Conservation (phyloP, 495 filamentous ascomycete genomes). For the Xylaria acuta region DNA sequence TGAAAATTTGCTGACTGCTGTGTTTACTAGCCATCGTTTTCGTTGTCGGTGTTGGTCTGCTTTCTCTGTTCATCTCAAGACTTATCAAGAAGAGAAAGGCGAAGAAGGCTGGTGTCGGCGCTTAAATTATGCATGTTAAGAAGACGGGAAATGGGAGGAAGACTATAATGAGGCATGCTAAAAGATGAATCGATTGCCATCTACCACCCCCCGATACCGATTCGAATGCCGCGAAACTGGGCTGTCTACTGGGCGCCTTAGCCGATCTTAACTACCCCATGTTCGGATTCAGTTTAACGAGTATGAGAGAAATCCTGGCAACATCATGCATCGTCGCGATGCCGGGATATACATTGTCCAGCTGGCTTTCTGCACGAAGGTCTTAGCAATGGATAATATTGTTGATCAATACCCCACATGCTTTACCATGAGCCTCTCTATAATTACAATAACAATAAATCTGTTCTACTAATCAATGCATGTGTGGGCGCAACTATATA, state of each 20-base stretch:
- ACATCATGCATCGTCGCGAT: slow-evolving; percentile 13
- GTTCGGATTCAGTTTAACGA: slow-evolving; percentile 26
- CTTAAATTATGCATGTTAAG: slow-evolving; percentile 28
- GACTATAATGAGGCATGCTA: slow-evolving; percentile 25
- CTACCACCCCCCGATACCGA: slow-evolving; percentile 15
- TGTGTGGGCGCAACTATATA: not conserved
- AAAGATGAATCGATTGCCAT: slow-evolving; percentile 18
- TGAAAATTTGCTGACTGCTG: slow-evolving; percentile 15
- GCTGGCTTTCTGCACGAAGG: slow-evolving; percentile 19
- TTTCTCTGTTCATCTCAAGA: slow-evolving; percentile 54
- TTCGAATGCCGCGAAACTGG: slow-evolving; percentile 17
- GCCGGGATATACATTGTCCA: slow-evolving; percentile 23
- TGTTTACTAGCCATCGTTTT: slow-evolving; percentile 49
- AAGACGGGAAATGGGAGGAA: slow-evolving; percentile 23
- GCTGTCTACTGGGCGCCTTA: slow-evolving; percentile 9
- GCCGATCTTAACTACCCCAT: slow-evolving; percentile 15
- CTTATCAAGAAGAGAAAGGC: slow-evolving; percentile 47
- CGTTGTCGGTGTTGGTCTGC: slow-evolving; percentile 56
- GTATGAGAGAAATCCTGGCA: slow-evolving; percentile 24
- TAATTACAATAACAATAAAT: slow-evolving; percentile 28
- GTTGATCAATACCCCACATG: slow-evolving; percentile 28
- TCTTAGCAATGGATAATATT: slow-evolving; percentile 26
- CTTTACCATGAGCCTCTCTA: slow-evolving; percentile 23
- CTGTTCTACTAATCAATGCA: slow-evolving; percentile 18
- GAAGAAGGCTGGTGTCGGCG: slow-evolving; percentile 36